Conservation (phyloP, 1,139 yeast genomes). For the Magnusiomyces fungicola region DNA sequence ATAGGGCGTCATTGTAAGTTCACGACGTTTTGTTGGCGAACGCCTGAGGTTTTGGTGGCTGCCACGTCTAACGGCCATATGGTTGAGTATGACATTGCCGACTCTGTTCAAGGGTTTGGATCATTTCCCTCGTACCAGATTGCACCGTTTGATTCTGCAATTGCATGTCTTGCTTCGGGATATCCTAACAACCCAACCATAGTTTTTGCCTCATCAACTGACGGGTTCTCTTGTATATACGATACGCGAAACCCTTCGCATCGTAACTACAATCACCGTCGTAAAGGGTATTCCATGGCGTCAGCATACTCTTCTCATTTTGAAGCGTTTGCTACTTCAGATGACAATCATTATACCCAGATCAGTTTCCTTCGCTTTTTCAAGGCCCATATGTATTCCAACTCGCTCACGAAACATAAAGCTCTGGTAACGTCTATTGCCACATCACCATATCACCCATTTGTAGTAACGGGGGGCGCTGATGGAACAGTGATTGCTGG, state of each 20-base stretch:
- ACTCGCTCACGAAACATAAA: constrained; percentile 26
- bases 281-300: constrained; percentile 29
- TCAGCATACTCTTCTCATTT: constrained; percentile 36
- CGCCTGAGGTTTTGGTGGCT: constrained; percentile 43
- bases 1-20: constrained; percentile 26
- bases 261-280: constrained; percentile 33
- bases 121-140: constrained; percentile 42
- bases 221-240: constrained; percentile 37
- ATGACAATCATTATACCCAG: constrained; percentile 37
- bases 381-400: constrained; percentile 21
- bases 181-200: constrained; percentile 36
- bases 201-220: constrained; percentile 44
- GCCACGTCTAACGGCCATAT: constrained; percentile 64
- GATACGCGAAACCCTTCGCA: constrained; percentile 39
- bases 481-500: constrained; percentile 48
- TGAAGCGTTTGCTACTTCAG: constrained; percentile 36
- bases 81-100: constrained; percentile 49
- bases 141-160: constrained; percentile 45
- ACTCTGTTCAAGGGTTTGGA: constrained; percentile 15
- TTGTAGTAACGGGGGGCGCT: constrained; percentile 52
- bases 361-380: constrained; percentile 33
- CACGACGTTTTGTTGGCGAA: constrained; percentile 50
- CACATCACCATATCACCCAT: constrained; percentile 48
- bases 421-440: constrained; percentile 37
- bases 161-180: constrained; percentile 36